These are phyloP conservation scores for Colletotrichum sp. DNA, from an alignment of 2,329 filamentous ascomycete species.

Conservation along the genomic window DNA sequence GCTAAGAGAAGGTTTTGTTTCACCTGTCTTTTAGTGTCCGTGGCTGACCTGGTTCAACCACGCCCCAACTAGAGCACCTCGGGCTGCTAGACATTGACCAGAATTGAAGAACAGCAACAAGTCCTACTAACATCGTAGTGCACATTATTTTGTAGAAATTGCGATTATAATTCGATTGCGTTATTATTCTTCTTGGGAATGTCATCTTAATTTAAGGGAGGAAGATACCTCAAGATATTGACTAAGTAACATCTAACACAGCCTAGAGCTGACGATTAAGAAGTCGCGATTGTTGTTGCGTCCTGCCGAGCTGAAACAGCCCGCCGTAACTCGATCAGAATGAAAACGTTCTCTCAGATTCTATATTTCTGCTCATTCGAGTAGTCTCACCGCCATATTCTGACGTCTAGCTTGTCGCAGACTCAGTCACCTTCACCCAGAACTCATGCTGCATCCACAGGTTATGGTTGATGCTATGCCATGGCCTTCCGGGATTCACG, in stretches of 20 bases:
- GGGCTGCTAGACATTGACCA: background rate
- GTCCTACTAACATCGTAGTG: background rate
- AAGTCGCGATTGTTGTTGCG: background rate
- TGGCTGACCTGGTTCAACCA: background rate
- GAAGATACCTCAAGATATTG: no score
- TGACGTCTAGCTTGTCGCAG: background rate
- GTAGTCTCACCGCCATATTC: fast-evolving
- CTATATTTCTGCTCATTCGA: fast-evolving
- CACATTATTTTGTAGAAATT: background rate
- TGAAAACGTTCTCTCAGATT: fast-evolving
- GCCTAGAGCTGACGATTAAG: background rate
- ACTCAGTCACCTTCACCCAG: conserved; percentile 24
- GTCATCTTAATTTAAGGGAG: no score
- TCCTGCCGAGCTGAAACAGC: background rate
- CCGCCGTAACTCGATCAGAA: fast-evolving
- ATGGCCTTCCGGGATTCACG: conserved; percentile 30
- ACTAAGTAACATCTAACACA: background rate
- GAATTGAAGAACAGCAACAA: background rate
- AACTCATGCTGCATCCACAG: conserved; percentile 30
- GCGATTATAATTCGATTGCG: no score
- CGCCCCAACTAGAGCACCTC: background rate
- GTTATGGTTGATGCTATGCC: conserved; percentile 32
- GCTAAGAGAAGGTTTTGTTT: background rate
- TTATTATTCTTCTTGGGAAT: no score
- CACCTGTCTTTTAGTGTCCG: background rate